phyloP scores from a whole-genome alignment of 139 green algal species.

The Desmodesmus armatus region DNA sequence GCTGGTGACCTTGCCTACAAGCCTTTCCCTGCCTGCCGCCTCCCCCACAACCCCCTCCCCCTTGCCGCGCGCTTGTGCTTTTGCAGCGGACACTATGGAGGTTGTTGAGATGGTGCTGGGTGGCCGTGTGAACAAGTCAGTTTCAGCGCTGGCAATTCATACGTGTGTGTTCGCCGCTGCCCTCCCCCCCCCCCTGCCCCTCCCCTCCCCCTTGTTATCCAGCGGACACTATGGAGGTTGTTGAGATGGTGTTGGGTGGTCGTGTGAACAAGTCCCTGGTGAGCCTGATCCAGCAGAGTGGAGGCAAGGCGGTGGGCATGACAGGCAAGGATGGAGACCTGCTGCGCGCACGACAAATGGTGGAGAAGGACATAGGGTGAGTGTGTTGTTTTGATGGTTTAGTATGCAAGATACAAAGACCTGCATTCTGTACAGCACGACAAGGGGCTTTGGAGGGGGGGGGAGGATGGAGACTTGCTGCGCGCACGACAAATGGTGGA shows the following conservation, averaged over 20 bases:
- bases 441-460: too few species aligned
- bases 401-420: too few species aligned
- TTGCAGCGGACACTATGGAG: constrained; percentile 94
- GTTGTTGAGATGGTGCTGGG: constrained; percentile 99
- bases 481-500: constrained; percentile 89
- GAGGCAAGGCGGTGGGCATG: constrained; percentile 95
- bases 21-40: too few species aligned
- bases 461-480: constrained; percentile 88
- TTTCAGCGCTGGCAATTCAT: not conserved
- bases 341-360: constrained; percentile 89
- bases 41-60: too few species aligned
- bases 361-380: constrained; percentile 88
- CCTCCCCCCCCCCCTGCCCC: not conserved
- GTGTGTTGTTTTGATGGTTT: too few species aligned
- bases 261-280: constrained; percentile 99
- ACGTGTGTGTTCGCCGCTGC: too few species aligned
- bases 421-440: too few species aligned
- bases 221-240: constrained; percentile 97
- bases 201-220: too few species aligned
- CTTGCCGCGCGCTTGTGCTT: not conserved
- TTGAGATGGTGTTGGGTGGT: constrained; percentile 98
- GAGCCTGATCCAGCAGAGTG: constrained; percentile 93
- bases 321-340: constrained; percentile 95
- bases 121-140: constrained; percentile 96
- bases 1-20: too few species aligned